These are phyloP conservation scores for Fonsecaea erecta DNA, from an alignment of 2,329 filamentous ascomycete genomes.

Conservation along the genomic window DNA sequence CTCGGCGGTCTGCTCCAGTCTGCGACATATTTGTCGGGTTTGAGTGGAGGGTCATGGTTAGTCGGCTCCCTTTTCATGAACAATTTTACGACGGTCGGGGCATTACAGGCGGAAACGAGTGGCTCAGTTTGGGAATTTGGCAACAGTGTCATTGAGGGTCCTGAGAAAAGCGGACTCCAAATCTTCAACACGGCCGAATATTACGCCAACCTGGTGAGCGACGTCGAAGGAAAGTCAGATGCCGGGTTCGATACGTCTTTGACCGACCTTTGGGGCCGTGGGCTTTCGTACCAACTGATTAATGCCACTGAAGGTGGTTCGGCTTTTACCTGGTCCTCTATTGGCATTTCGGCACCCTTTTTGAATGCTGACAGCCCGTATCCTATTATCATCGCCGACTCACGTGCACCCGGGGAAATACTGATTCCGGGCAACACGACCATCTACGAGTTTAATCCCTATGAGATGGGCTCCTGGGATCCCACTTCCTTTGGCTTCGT, in stretches of 20 bases:
- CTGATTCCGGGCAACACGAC: constrained; percentile 73
- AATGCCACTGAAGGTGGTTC: constrained; percentile 75
- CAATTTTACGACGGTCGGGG: constrained; percentile 74
- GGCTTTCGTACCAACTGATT: constrained; percentile 83
- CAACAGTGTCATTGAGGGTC: constrained; percentile 66
- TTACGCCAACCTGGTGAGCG: constrained; percentile 62
- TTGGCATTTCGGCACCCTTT: constrained; percentile 68
- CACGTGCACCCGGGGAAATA: constrained; percentile 64
- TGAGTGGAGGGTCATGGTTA: constrained; percentile 84
- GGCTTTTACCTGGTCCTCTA: constrained; percentile 80
- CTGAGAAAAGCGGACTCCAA: constrained; percentile 56
- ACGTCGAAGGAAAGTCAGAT: constrained; percentile 65
- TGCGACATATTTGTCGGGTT: constrained; percentile 76
- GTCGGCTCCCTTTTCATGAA: constrained; percentile 77
- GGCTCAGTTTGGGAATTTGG: constrained; percentile 66
- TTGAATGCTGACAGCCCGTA: constrained; percentile 67
- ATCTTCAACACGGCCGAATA: constrained; percentile 64
- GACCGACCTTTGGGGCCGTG: constrained; percentile 89
- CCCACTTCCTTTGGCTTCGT: constrained; percentile 73
- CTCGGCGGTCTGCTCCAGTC: constrained; percentile 81
- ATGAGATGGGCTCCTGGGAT: constrained; percentile 77
- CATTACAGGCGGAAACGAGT: constrained; percentile 54
- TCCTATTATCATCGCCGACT: constrained; percentile 74
- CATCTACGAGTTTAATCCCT: constrained; percentile 77
- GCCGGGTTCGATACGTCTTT: constrained; percentile 72